Evolutionary conservation across 2,329 filamentous ascomycete genomes (phyloP), one percentile per base, ranked within the genome.

Genomic region (Microcyclospora pomicola): DNA sequence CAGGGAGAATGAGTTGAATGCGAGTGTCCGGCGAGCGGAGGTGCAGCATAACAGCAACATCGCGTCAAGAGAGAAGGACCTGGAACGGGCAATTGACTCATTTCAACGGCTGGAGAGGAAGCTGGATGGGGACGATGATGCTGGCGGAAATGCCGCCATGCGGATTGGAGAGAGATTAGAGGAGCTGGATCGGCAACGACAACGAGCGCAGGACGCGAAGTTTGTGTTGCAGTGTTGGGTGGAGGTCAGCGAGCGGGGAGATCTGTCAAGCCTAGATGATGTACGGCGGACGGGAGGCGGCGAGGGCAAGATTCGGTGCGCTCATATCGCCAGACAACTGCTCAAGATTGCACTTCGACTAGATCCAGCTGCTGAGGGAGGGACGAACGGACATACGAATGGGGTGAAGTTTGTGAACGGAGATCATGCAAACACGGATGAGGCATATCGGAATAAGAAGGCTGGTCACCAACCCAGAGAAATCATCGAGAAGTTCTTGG

Each of bases 171-270:
- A 93, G 64, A 79, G 80, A 53, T 68, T 98, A 9, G 91, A 98
- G 64, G 88, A 96, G 59, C 69, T 98, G 42, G 91, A 98, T 61
- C 77, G 85, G 53, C 93, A 98, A 64, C 71, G 87, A 49, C 80
- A 85, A 55, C 72, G 88, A 42, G 91, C 91, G 27, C 72, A 91
- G 58, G 91, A 98, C 65, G 87, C 91, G 43, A 88, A 83, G 56
- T 96, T 96, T 58, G 63, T 98, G 42, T 86, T 98, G 47, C 82
- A 93, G 57, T 98, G 91, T 65, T 98, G 91, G 88, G 77, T 85
- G 31, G 88, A 96, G 54, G 85, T 98, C 50, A 87, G 80, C 60
- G 87, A 94, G 53, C 80, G 80, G 7, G 91, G 91, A 3, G 78
- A 91, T 49, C 70, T 96, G 39, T 80, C 82, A 7, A 78, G 81